Base-by-base conservation (phyloP, 345 rosid species). In the Eucalyptus rudis region DNA sequence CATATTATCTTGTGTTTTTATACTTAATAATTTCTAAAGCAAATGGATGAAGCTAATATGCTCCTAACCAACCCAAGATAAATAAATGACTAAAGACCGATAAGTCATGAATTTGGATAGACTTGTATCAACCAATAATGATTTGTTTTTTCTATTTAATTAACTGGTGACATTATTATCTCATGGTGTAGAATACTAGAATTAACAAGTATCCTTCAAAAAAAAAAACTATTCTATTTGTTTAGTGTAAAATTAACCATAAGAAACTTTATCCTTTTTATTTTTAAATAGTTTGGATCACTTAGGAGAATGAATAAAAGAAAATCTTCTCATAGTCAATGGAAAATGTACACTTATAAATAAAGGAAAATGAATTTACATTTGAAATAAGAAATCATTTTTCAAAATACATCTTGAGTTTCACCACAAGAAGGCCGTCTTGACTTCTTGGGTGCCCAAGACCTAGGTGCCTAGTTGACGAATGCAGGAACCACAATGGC, bases 401-500 rank as follows among this genome's bases (percentile, higher is more conserved):
- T 36, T 36, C 2, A 20, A 1, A 10, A 76, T 36, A 10, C 3
- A 40, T 9, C 29, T 36, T 22, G 15, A 76, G 5, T 10, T 3
- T 36, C 15, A 40, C 83, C 27, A 5, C 14, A 76, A 36, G 5
- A 76, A 36, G 8, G 15, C 29, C 27, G 0, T 40, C 3, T 6
- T 40, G 43, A 40, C 5, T 40, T 4, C 43, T 40, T 7, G 15
- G 47, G 27, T 71, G 27, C 2, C 3, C 3, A 0, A 0, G 15
- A 76, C 47, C 8, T 36, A 68, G 47, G 7, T 71, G 25, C 45
- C 7, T 71, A 20, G 13, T 71, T 71, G 25, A 71, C 0, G 2
- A 10, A 71, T 13, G 2, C 8, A 29, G 10, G 20, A 64, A 64
- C 43, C 43, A 68, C 24, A 9, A 31, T 66, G 40, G 11, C 79